Evolutionary conservation across 2,329 filamentous ascomycete species (phyloP), one percentile per base, ranked within the genome.

Genomic region (Colletotrichum sp.): DNA sequence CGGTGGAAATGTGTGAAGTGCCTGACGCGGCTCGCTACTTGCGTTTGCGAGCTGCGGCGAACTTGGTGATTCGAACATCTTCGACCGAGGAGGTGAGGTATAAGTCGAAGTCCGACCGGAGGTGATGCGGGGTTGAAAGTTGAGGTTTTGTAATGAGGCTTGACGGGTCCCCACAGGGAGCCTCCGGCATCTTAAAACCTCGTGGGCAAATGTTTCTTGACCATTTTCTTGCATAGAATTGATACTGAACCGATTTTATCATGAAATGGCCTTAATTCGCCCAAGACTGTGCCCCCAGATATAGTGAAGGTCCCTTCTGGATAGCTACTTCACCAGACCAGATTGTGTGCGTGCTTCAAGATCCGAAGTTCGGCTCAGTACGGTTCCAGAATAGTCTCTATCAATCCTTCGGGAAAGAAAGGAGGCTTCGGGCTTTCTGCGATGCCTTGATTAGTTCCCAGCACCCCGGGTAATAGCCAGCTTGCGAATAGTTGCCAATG

Each of bases 1-100:
- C 9, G 78, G 77, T 8, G 78, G 78, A 22, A 84, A 83, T 19
- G 78, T 22, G 27, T 81, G 79, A 8, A 79, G 76, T 9, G 70
- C 66, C 13, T 25, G 74, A 66, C 9, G 75, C 70, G 25, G 3
- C 48, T 60, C 27, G 8, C 44, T n/a, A n/a, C 3, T 59, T n/a
- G 12, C 0, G 19, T 63, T 34, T 63, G 19, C 44, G 44, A 52
- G 44, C 59, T 34, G 59, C 19, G 30, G 19, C n/a, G 44, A 52
- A 25, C 44, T 36, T 36, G 25, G 48, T 22, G 19, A 15, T 19
- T 32, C 2, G n/a, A 13, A 68, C 16, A 34, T 19, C 13, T 66
- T 52, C n/a, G n/a, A 52, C 44, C 12, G 2, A 0, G 44, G 1
- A 52, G n/a, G 16, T 52, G 44, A 52, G n/a, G 44, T 52, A 22